Evolutionary conservation across 1,139 yeast genomes (phyloP).

Genomic region (Pichiaceae sp.): DNA sequence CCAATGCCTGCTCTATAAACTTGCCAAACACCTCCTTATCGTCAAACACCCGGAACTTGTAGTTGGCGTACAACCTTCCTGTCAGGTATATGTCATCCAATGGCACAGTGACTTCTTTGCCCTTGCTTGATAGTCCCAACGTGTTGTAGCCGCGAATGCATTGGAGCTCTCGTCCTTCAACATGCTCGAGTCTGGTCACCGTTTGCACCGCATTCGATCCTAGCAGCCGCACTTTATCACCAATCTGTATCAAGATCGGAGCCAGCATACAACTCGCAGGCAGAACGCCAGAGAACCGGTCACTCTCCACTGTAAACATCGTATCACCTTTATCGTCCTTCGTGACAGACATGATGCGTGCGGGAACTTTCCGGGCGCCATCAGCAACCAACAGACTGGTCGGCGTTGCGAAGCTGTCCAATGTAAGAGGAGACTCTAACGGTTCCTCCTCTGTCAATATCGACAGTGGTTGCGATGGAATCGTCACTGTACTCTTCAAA

Average conservation of each 20-base stretch:
- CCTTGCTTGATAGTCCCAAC: background rate
- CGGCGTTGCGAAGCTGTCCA: no score
- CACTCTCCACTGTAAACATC: slow-evolving; percentile 1
- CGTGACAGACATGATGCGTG: background rate
- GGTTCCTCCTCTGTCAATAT: no score
- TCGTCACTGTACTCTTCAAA: no score
- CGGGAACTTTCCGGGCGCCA: background rate
- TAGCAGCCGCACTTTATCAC: slow-evolving; percentile 26
- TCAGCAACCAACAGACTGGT: background rate
- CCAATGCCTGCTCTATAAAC: slow-evolving; percentile 6
- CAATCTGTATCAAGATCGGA: slow-evolving; percentile 33
- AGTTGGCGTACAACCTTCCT: slow-evolving; percentile 3
- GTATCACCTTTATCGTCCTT: background rate
- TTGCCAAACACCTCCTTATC: slow-evolving; percentile 10
- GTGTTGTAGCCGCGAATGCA: slow-evolving; percentile 55
- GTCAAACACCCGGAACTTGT: slow-evolving; percentile 15
- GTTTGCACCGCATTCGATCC: slow-evolving; percentile 16
- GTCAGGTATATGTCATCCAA: slow-evolving; percentile 10
- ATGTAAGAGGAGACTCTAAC: no score
- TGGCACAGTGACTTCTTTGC: slow-evolving; percentile 6
- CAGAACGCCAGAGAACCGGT: background rate
- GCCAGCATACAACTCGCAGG: slow-evolving; percentile 11
- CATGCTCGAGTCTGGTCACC: slow-evolving; percentile 37
- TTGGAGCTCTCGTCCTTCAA: background rate
- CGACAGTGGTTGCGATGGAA: no score